A percentile compares a stretch with the other conserved stretches of the same genome.
Evolutionary conservation across 805 yeast species (phyloP).

Genomic region (Zygosaccharomyces rouxii): DNA sequence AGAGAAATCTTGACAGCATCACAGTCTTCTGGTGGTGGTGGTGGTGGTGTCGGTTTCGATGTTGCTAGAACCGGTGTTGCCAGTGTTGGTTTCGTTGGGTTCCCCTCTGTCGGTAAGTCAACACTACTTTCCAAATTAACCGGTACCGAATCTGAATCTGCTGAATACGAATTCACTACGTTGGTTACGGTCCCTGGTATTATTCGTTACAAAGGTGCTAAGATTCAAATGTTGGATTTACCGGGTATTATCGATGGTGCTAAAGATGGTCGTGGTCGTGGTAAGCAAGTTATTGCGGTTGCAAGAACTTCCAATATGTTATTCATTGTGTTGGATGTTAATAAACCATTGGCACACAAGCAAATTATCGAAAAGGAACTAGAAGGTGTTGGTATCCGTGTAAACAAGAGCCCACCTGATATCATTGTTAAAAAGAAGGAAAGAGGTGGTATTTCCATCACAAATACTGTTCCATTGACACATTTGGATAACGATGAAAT

Average conservation of each 20-base stretch:
- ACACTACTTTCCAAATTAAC: slow-evolving; percentile 84
- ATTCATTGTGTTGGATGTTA: slow-evolving; percentile 91
- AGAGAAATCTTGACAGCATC: slow-evolving; percentile 79
- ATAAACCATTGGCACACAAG: slow-evolving; percentile 92
- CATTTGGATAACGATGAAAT: slow-evolving; percentile 90
- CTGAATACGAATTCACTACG: slow-evolving; percentile 96
- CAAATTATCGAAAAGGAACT: slow-evolving; percentile 89
- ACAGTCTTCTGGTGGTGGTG: slow-evolving; percentile 77
- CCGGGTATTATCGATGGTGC: slow-evolving; percentile 93
- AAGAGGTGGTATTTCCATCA: slow-evolving; percentile 91
- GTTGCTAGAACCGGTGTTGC: slow-evolving; percentile 99
- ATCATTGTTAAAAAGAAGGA: slow-evolving; percentile 89
- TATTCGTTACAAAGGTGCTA: slow-evolving; percentile 93
- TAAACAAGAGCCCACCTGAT: slow-evolving; percentile 90
- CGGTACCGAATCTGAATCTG: slow-evolving; percentile 96
- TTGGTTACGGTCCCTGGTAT: slow-evolving; percentile 97
- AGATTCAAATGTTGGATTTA: slow-evolving; percentile 89
- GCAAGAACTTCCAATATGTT: slow-evolving; percentile 95
- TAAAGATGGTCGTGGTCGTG: slow-evolving; percentile 87
- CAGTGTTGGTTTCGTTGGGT: slow-evolving; percentile 95
- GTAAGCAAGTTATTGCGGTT: slow-evolving; percentile 96
- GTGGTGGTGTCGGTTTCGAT: slow-evolving; percentile 91
- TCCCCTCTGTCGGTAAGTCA: slow-evolving; percentile 87
- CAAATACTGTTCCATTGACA: slow-evolving; percentile 89
- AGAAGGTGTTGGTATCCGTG: slow-evolving; percentile 95